Base-by-base conservation (phyloP, 1,284 basidiomycete genomes). In the Rhodotorula sp. region DNA sequence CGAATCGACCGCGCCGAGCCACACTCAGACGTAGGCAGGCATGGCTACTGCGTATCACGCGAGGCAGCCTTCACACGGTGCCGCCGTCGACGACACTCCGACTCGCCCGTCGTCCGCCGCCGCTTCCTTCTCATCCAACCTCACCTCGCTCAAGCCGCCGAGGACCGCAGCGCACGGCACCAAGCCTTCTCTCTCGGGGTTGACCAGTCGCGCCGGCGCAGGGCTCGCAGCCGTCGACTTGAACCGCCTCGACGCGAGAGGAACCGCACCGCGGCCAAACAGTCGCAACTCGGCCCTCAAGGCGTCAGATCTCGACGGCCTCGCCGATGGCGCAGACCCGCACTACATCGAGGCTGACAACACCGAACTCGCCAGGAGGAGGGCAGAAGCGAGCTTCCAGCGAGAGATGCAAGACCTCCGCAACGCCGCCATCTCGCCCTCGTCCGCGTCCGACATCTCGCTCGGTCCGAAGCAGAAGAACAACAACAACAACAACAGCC, bases 331-430 rank as follows among this genome's bases (percentile, higher is more conserved):
- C 31, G 8, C n/a, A 10, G 46, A 34, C 18, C 31, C 60, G 14
- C 62, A 65, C 12, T 26, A 61, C 31, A 74, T 74, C 52, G 58
- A 66, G 15, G 48, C 67, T 4, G 75, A 76, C 67, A 68, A 71
- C 58, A 74, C 75, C 10, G 75, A 76, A 47, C 64, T 74, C 18
- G 58, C 68, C 20, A 63, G 75, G 7, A 65, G 67, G 26, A 58
- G 65, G 31, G 63, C 52, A 21, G 68, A 72, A 43, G 72, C 74
- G 47, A 49, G 59, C 29, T 67, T 76, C 51, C 65, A 69, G 52
- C 64, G 69, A 48, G 64, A 71, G 58, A 70, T 76, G 58, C 65
- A 67, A 29, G 68, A 70, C 39, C 63, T 76, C 29, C 65, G 66
- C 29, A 62, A 70, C 57, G 67, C 59, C 26, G 58, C 39, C 34